These are phyloP conservation scores for Cantharellus cinnabarinus DNA, from an alignment of 768 basidiomycete species.

Conservation along the genomic window DNA sequence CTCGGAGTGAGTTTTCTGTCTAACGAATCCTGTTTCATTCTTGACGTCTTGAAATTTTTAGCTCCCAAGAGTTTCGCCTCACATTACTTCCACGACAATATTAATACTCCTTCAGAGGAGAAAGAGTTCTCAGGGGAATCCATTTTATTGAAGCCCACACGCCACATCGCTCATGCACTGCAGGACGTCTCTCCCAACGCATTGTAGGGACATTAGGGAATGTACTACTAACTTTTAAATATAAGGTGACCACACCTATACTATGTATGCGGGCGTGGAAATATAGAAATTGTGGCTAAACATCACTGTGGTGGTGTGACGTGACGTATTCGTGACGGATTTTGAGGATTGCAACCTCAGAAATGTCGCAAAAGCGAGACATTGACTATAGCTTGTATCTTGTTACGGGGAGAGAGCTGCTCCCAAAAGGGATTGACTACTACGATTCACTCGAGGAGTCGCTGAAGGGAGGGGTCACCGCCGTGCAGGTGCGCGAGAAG, in stretches of 20 bases:
- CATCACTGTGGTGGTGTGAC: too few species aligned
- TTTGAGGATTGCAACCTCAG: too few species aligned
- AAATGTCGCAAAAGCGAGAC: background rate
- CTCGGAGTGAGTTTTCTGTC: slow-evolving; percentile 43
- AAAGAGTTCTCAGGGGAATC: slow-evolving; percentile 16
- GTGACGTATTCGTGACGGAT: too few species aligned
- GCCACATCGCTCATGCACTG: slow-evolving; percentile 17
- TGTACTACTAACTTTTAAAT: too few species aligned
- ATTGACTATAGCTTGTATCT: slow-evolving; percentile 37
- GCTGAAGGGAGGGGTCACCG: slow-evolving; percentile 66
- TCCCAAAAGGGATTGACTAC: slow-evolving; percentile 62
- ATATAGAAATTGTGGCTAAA: too few species aligned
- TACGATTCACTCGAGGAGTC: slow-evolving; percentile 56
- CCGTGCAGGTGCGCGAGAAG: slow-evolving; percentile 86
- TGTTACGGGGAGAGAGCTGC: slow-evolving; percentile 61
- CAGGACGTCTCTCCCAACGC: slow-evolving; percentile 55
- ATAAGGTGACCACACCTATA: too few species aligned
- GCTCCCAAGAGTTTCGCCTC: slow-evolving; percentile 69
- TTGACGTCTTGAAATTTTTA: slow-evolving; percentile 15
- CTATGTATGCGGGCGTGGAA: too few species aligned
- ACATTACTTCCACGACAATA: slow-evolving; percentile 81
- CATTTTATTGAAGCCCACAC: background rate
- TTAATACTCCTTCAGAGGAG: slow-evolving; percentile 16
- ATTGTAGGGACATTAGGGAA: slow-evolving; percentile 18
- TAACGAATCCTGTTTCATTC: background rate